Base-by-base conservation (phyloP, 1,284 basidiomycete genomes). In the Cryptococcus wingfieldii region DNA sequence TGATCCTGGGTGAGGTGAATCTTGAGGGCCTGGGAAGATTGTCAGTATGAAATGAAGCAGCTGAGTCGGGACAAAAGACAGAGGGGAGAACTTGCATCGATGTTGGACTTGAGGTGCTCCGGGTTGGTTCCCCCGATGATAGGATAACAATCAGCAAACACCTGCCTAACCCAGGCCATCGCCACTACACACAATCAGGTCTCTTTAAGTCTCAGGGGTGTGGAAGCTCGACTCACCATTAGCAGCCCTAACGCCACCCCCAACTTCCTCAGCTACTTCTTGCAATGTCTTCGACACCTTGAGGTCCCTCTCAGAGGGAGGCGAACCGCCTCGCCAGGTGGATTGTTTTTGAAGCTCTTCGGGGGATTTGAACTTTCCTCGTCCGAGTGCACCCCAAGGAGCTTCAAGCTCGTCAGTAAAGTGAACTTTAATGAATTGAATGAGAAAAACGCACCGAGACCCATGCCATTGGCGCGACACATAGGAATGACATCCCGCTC, bases 401-500 rank as follows among this genome's bases (percentile, higher is more conserved):
- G 76, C 76, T 19, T 19, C 19, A 19, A 19, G 19, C 19, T 19
- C 19, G 19, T 19, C 19, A 19, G 19, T 19, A 19, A 19, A 19
- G 19, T 19, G 19, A 19, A 19, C 19, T 19, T 19, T 1, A 19
- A n/a, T n/a, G n/a, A 19, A 19, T 19, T 19, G 19, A 19, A 19
- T 16, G 34, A 31, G n/a, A 42, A 14, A 13, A 13, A 62, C 65
- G 51, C 31, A 65, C 63, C 62, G 37, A 81, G 63, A 0, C 77
- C 78, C 76, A 79, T 74, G 50, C 80, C 78, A 47, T 79, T 78
- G 53, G 56, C 63, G 31, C 74, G 74, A 49, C 69, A 75, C 83
- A 84, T 83, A 5, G 83, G 83, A 47, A 85, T 77, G 60, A 85
- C 80, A 12, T 84, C 83, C n/a, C 82, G 76, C 71, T 84, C 83